A percentile compares a stretch with the other conserved stretches of the same genome.
These are phyloP conservation scores for Coniophora puteana DNA, from an alignment of 1,284 basidiomycete species.

Conservation along the genomic window DNA sequence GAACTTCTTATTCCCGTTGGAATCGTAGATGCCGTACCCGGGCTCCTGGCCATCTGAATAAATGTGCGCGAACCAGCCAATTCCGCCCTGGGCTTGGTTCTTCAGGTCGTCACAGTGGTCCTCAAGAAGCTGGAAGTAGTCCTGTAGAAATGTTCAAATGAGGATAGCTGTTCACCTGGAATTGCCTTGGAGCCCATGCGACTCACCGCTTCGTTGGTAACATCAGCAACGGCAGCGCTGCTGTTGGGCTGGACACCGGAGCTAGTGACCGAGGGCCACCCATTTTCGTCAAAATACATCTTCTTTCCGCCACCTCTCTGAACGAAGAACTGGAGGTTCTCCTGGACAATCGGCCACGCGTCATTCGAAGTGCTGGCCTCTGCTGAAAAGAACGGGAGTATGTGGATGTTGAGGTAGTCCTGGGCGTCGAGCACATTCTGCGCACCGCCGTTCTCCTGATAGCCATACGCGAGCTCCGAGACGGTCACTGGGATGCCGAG, in stretches of 20 bases:
- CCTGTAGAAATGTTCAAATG: conserved; percentile 32
- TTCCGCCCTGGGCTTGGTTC: conserved; percentile 50
- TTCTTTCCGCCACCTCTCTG: conserved; percentile 61
- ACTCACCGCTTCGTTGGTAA: conserved; percentile 55
- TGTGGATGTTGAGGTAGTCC: conserved; percentile 68
- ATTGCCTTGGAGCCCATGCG: not conserved
- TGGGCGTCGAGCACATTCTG: conserved; percentile 58
- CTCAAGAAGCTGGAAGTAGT: conserved; percentile 66
- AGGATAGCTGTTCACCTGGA: conserved; percentile 14
- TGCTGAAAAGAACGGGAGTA: conserved; percentile 66
- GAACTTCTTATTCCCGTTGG: conserved; percentile 48
- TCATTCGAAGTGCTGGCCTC: conserved; percentile 34
- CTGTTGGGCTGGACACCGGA: conserved; percentile 57
- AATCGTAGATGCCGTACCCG: conserved; percentile 62
- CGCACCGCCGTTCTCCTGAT: conserved; percentile 48
- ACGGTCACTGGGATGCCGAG: conserved; percentile 68
- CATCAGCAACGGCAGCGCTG: conserved; percentile 45
- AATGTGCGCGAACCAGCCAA: conserved; percentile 81
- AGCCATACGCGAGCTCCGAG: conserved; percentile 46
- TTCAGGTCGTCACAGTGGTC: conserved; percentile 60
- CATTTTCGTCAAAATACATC: conserved; percentile 72
- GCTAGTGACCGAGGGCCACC: conserved; percentile 67
- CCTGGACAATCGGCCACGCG: conserved; percentile 58
- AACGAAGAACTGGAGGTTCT: conserved; percentile 63
- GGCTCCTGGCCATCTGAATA: conserved; percentile 64